These are phyloP conservation scores for Forsythia viridissima DNA, from an alignment of 257 asterid species.

Conservation along the genomic window DNA sequence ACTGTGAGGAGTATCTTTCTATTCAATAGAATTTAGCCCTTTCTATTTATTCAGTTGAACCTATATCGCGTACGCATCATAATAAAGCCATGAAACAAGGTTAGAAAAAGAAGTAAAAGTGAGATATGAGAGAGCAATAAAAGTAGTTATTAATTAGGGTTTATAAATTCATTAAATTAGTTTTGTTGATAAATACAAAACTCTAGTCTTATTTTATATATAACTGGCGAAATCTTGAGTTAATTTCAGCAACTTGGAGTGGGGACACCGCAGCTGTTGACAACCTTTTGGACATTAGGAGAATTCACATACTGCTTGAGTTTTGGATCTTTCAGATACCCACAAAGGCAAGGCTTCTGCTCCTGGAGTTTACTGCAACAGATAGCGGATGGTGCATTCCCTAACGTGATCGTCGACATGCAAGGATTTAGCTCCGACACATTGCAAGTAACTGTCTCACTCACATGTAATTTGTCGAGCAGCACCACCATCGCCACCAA, in stretches of 20 bases:
- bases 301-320: constrained; percentile 25
- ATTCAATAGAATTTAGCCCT: too few species aligned
- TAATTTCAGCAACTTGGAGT: constrained; percentile 12
- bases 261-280: constrained; percentile 18
- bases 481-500: constrained; percentile 3
- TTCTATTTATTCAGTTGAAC: too few species aligned
- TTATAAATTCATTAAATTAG: too few species aligned
- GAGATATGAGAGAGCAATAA: too few species aligned
- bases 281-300: constrained; percentile 27
- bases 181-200: too few species aligned
- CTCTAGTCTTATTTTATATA: too few species aligned
- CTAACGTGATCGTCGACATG: neutral
- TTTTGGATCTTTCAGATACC: constrained; percentile 22
- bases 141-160: too few species aligned
- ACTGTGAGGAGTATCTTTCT: too few species aligned
- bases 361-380: constrained; percentile 12
- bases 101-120: too few species aligned
- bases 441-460: constrained; percentile 10
- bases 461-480: neutral
- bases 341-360: constrained; percentile 34
- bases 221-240: too few species aligned
- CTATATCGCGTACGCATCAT: too few species aligned
- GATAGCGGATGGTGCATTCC: neutral
- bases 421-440: constrained; percentile 12
- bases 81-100: too few species aligned